A percentile compares a stretch with the other conserved stretches of the same genome.
Conservation (phyloP, 2,329 filamentous ascomycete species). For the Colletotrichum sp. region DNA sequence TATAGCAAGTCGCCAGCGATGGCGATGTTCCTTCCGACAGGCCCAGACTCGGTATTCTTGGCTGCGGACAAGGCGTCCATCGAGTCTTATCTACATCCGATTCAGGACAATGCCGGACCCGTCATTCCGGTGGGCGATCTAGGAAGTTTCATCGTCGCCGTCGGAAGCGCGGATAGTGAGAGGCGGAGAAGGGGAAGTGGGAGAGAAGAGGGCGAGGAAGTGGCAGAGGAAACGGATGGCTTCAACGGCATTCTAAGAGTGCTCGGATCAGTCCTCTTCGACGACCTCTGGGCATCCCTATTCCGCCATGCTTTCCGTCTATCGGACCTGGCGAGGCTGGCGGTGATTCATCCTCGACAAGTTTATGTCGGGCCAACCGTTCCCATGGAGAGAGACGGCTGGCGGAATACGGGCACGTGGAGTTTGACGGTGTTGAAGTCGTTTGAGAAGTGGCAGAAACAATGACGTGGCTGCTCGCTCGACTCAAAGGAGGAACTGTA, state of each 20-base stretch:
- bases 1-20: background rate
- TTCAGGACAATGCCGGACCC: background rate
- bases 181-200: slow-evolving; percentile 3
- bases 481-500: background rate
- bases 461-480: background rate
- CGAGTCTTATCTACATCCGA: slow-evolving; percentile 26
- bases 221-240: background rate
- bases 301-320: background rate
- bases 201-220: background rate
- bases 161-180: background rate
- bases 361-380: background rate
- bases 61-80: slow-evolving; percentile 27
- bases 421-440: background rate
- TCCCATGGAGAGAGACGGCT: background rate
- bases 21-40: background rate
- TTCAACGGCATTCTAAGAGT: background rate
- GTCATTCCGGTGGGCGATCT: slow-evolving; percentile 5
- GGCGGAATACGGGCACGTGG: background rate
- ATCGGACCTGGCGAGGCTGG: background rate
- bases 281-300: background rate
- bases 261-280: slow-evolving; percentile 1
- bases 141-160: slow-evolving; percentile 24
- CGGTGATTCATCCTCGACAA: background rate
- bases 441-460: background rate
- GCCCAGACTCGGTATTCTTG: slow-evolving; percentile 15